These are phyloP conservation scores for Lanzia echinophila DNA, from an alignment of 2,329 filamentous ascomycete genomes.

Conservation along the genomic window DNA sequence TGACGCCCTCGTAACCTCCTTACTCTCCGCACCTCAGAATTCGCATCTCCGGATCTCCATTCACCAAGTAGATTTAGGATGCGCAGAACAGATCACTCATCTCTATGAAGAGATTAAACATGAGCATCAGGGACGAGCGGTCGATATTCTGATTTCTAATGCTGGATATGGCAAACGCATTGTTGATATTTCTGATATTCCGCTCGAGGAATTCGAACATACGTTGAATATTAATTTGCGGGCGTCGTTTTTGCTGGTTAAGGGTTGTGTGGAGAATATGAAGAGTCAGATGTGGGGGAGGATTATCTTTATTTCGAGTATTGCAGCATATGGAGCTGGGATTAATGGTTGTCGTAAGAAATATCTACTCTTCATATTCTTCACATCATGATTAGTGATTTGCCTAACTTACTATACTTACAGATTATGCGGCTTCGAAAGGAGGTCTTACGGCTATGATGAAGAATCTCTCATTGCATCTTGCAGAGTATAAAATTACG, in stretches of 20 bases:
- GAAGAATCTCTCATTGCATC: constrained; percentile 38
- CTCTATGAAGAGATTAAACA: constrained; percentile 49
- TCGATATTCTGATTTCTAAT: constrained; percentile 57
- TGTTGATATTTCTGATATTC: constrained; percentile 24
- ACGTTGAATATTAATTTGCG: constrained; percentile 24
- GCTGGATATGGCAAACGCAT: constrained; percentile 61
- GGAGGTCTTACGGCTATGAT: constrained; percentile 40
- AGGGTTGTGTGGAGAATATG: constrained; percentile 26
- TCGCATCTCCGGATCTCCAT: constrained; percentile 39
- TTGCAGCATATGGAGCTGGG: constrained; percentile 21
- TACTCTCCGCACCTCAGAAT: constrained; percentile 30
- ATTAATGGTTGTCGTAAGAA: constrained; percentile 26
- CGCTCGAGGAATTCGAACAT: constrained; percentile 24
- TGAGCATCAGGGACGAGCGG: constrained; percentile 44
- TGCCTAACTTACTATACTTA: background rate
- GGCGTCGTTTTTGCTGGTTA: constrained; percentile 23
- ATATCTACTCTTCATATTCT: background rate
- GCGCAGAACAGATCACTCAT: constrained; percentile 43
- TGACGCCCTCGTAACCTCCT: constrained; percentile 34
- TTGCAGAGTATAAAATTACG: constrained; percentile 39
- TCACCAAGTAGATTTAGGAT: constrained; percentile 53
- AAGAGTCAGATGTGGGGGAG: constrained; percentile 35
- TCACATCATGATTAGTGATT: background rate
- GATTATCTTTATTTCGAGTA: constrained; percentile 23
- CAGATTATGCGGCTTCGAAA: constrained; percentile 33